Base-by-base conservation (phyloP, 2,329 filamentous ascomycete genomes). In the Aureobasidium mangrovei region DNA sequence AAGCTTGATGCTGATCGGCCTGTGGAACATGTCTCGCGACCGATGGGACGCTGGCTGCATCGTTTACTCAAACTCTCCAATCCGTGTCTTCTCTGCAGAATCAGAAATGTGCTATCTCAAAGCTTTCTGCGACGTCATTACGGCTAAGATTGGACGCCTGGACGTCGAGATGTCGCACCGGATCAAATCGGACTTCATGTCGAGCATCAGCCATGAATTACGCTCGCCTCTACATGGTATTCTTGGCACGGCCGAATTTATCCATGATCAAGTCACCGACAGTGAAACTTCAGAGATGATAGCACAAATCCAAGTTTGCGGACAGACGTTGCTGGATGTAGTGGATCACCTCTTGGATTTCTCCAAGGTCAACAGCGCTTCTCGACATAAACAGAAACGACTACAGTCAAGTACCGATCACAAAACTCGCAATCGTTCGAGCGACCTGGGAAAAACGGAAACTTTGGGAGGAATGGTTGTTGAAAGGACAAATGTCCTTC, bases 171-270 rank as follows among this genome's bases (percentile, higher is more conserved):
- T 64, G 7, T 66, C 69, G 4, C 74, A 77, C 36, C 70, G 70
- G 49, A 71, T 74, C 7, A 80, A 80, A 56, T 71, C 72, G 0
- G 75, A 77, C 9, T 77, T 80, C 41, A 71, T 80, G 12, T 72
- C 73, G 0, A 74, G 72, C 0, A 75, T 80, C 28, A 75, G 71
- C 29, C 77, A 80, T 59, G 77, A 80, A 57, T 65, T 80, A 6
- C 67, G 75, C 4, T 72, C 64, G 35, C 77, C 70, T 26, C 64
- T 73, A 36, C 77, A 74, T 52, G 75, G 72, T 32, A 72, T 74
- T 38, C 65, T 75, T 7, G 76, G 74, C 1, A 74, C 71, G 27
- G 66, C 72, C 2, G 75, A 78, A 56, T 69, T 77, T 7, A 58
- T 78, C 3, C 65, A 69, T 2, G 72, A 72, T 4, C 74, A 71